Evolutionary conservation across 179 eudicot genomes (phyloP).

Genomic region (Heliamphora pulchella): DNA sequence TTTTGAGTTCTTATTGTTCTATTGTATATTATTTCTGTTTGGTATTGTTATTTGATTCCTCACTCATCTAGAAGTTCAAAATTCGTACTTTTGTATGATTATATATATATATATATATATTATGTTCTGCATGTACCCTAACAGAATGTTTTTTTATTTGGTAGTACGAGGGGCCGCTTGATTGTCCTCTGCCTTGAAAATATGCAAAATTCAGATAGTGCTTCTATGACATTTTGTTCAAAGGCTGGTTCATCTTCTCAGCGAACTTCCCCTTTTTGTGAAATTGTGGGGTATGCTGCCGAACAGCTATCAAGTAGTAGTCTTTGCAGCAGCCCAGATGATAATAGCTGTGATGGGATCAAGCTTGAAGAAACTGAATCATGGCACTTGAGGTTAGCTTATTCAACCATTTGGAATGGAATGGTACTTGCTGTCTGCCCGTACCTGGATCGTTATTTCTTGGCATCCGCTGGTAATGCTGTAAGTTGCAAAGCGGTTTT

Average conservation of each 20-base stretch:
- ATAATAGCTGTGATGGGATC: slow-evolving; percentile 56
- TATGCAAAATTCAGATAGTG: slow-evolving; percentile 54
- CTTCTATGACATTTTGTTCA: slow-evolving; percentile 49
- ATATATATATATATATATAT: neutral
- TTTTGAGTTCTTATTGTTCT: neutral
- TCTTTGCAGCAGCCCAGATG: slow-evolving; percentile 85
- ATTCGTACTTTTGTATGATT: neutral
- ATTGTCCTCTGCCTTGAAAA: slow-evolving; percentile 78
- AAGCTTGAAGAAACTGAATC: slow-evolving; percentile 78
- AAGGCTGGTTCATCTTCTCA: slow-evolving; percentile 56
- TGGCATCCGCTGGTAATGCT: slow-evolving; percentile 83
- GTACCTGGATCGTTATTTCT: slow-evolving; percentile 76
- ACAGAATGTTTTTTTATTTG: slow-evolving; percentile 20
- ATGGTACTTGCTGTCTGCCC: slow-evolving; percentile 73
- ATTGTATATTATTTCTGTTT: neutral
- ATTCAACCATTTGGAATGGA: slow-evolving; percentile 52
- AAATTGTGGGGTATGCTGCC: slow-evolving; percentile 45
- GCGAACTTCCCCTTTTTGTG: slow-evolving; percentile 55
- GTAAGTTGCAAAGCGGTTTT: slow-evolving; percentile 41
- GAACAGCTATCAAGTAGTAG: slow-evolving; percentile 66
- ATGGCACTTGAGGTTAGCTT: slow-evolving; percentile 66
- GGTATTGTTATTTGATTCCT: slow-evolving; percentile 1
- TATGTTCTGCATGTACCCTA: slow-evolving; percentile 15
- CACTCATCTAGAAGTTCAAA: neutral
- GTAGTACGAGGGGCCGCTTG: slow-evolving; percentile 83